phyloP scores from a whole-genome alignment of 2,329 filamentous ascomycete genomes.

The Shiraia bambusicola region DNA sequence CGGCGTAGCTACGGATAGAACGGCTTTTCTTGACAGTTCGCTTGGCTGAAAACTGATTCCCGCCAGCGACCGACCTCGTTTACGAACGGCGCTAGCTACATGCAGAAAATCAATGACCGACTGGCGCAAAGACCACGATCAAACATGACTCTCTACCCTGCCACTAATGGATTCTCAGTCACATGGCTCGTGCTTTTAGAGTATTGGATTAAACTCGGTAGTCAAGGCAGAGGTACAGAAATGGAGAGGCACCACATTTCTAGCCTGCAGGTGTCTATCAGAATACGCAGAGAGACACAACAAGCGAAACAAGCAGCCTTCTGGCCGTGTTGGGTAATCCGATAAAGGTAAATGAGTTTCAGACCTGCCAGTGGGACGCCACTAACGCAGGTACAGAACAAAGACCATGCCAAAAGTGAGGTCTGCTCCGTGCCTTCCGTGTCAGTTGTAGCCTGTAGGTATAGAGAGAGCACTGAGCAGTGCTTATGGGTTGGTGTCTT shows the following conservation, averaged over 20 bases:
- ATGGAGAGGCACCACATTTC: constrained; percentile 14
- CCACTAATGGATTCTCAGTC: constrained; percentile 16
- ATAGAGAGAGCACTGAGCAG: constrained; percentile 21
- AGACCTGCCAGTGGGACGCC: constrained; percentile 26
- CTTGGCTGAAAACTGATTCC: constrained; percentile 4
- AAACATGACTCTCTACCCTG: constrained; percentile 21
- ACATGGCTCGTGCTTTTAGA: constrained; percentile 9
- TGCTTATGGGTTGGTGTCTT: constrained; percentile 29
- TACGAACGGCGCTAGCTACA: constrained; percentile 3
- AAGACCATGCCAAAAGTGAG: constrained; percentile 32
- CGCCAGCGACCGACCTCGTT: constrained; percentile 10
- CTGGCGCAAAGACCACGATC: constrained; percentile 9
- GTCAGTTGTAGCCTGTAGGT: no score
- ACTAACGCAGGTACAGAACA: constrained; percentile 43
- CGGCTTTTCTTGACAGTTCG: constrained; percentile 27
- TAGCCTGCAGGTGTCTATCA: constrained; percentile 12
- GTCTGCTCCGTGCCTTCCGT: constrained; percentile 31
- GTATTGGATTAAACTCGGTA: constrained; percentile 22
- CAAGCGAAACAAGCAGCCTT: constrained; percentile 27
- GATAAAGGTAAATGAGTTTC: constrained; percentile 34
- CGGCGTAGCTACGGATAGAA: constrained; percentile 8
- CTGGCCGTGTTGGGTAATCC: constrained; percentile 25
- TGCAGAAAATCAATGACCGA: constrained; percentile 8
- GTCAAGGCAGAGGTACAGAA: constrained; percentile 18
- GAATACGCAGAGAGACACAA: constrained; percentile 18